These are phyloP conservation scores for Talaromyces sp. DNA, from an alignment of 2,329 filamentous ascomycete genomes.

Conservation along the genomic window DNA sequence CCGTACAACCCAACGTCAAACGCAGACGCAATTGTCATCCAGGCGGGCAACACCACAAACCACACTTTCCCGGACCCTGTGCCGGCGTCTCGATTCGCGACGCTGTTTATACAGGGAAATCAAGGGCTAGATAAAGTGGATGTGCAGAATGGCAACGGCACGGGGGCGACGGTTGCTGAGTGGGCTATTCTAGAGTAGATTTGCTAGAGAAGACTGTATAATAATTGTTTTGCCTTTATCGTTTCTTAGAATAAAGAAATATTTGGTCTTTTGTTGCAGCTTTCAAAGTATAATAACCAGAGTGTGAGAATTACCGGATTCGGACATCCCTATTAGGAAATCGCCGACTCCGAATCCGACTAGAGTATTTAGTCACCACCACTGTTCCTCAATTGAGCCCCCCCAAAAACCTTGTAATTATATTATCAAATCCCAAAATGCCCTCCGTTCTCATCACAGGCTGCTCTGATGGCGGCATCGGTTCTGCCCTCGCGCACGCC, in stretches of 20 bases:
- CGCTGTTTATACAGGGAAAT: slow-evolving; percentile 42
- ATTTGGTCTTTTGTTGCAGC: too few relatives aligned
- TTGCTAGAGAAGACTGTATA: too few relatives aligned
- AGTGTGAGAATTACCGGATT: background rate
- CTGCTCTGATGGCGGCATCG: slow-evolving; percentile 10
- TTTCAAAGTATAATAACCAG: too few relatives aligned
- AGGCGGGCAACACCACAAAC: slow-evolving; percentile 40
- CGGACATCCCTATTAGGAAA: background rate
- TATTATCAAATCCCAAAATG: background rate
- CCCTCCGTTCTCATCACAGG: slow-evolving; percentile 10
- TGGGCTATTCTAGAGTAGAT: slow-evolving; percentile 38
- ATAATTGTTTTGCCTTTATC: too few relatives aligned
- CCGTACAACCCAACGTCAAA: slow-evolving; percentile 27
- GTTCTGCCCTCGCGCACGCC: slow-evolving; percentile 7
- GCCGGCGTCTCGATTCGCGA: slow-evolving; percentile 36
- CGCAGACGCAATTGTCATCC: slow-evolving; percentile 30
- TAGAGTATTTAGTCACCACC: background rate
- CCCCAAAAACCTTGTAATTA: too few relatives aligned
- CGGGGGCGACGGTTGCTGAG: slow-evolving; percentile 45
- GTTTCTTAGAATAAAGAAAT: too few relatives aligned
- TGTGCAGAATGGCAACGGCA: slow-evolving; percentile 29
- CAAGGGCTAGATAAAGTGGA: slow-evolving; percentile 30
- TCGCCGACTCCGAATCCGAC: background rate
- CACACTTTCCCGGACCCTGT: slow-evolving; percentile 30
- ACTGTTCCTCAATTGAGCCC: too few relatives aligned